These are phyloP conservation scores for Entophlyctis helioformis DNA, from an alignment of 192 early-diverging fungal species.

Conservation along the genomic window DNA sequence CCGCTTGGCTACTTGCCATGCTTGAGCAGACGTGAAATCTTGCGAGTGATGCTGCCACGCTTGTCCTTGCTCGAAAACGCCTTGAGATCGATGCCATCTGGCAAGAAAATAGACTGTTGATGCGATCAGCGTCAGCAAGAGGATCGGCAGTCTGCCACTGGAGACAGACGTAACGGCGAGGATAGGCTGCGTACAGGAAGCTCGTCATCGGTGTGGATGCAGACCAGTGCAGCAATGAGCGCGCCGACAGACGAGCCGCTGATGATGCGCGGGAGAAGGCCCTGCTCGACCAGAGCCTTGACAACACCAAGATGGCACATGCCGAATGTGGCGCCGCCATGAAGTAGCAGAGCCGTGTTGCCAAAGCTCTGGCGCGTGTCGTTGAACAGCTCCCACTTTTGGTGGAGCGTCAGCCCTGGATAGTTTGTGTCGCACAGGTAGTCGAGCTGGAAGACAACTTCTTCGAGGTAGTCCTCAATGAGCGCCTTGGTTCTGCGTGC, in stretches of 20 bases:
- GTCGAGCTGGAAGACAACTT: slow-evolving; percentile 46
- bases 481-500: slow-evolving; percentile 52
- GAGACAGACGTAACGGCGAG: too few relatives aligned
- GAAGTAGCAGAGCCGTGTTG: slow-evolving; percentile 56
- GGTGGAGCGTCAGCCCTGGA: slow-evolving; percentile 24
- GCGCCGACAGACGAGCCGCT: slow-evolving; percentile 65
- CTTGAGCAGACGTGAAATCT: slow-evolving; percentile 54
- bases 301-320: slow-evolving; percentile 70
- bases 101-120: slow-evolving; percentile 29
- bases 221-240: slow-evolving; percentile 61
- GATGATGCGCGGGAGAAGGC: slow-evolving; percentile 59
- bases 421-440: slow-evolving; percentile 25
- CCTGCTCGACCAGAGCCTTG: slow-evolving; percentile 54
- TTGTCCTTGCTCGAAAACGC: slow-evolving; percentile 49
- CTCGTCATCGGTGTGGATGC: slow-evolving; percentile 65
- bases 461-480: slow-evolving; percentile 67
- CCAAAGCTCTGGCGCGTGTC: slow-evolving; percentile 69
- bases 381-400: slow-evolving; percentile 56
- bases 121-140: background rate
- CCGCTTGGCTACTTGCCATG: slow-evolving; percentile 45
- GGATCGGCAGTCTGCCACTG: background rate
- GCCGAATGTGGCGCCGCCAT: slow-evolving; percentile 63
- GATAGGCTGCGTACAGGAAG: slow-evolving; percentile 31
- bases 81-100: slow-evolving; percentile 50
- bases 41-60: slow-evolving; percentile 46